Base-by-base conservation (phyloP, 306 rosid genomes). In the Gynostemma pentaphyllum region DNA sequence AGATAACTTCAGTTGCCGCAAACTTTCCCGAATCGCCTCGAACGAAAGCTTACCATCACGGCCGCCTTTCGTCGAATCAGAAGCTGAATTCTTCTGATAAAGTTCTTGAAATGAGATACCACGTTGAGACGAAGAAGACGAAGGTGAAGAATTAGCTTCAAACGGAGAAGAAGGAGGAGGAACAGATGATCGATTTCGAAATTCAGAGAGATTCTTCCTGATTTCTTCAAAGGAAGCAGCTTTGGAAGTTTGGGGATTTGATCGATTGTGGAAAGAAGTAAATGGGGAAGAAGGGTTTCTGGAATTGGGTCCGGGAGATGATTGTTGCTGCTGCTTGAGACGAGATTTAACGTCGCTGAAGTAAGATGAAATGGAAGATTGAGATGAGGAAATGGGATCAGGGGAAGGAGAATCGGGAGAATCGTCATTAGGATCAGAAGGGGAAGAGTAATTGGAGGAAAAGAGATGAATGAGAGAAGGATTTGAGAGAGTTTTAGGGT, bases 401-500 rank as follows among this genome's bases (percentile, higher is more conserved):
- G 67, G 36, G 21, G 76, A 13, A 7, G 42, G 67, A 14, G 70
- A 36, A 22, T 60, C 12, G 12, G 46, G 66, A 13, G 72, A 30
- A 7, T 64, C 65, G 32, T 70, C 72, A 27, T 66, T 71, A 13
- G 73, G 67, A 39, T 61, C 71, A 10, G 62, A 44, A 28, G 78
- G 62, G 48, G 67, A 30, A 3, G 61, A 26, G 5, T 79, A 76
- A 30, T 88, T 61, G 34, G 90, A 73, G 21, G 83, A 87, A 83
- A 76, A 80, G 53, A 73, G 76, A 40, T 67, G 77, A 36, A 62
- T 3, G 1, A 71, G 56, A 68, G 80, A 56, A 32, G 82, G 75
- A 21, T 67, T 66, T 12, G 59, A n/a, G 24, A 66, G 60, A 64
- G 9, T 12, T 69, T 63, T 69, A 9, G 46, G 76, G 63, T 15